Evolutionary conservation across 345 rosid genomes (phyloP).

Genomic region (Salix purpurea): DNA sequence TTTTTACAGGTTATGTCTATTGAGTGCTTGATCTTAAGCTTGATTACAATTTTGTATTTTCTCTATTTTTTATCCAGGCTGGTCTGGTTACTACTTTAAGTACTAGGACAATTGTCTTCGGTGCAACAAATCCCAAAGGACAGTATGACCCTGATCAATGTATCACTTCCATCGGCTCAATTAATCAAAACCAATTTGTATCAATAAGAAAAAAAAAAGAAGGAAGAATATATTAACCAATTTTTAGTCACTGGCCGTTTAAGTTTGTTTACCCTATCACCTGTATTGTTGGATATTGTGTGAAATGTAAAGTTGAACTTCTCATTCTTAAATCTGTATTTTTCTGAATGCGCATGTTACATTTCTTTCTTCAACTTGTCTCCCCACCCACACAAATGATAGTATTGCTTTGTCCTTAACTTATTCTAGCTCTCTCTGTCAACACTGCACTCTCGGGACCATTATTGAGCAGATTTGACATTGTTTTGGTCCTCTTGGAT

Average conservation of each 20-base stretch:
- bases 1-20: background rate
- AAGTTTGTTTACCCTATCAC: background rate
- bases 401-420: conserved; percentile 39
- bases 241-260: background rate
- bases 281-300: background rate
- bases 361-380: background rate
- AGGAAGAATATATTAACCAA: background rate
- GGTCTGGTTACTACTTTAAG: conserved; percentile 92
- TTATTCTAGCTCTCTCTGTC: conserved; percentile 72
- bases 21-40: background rate
- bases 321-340: background rate
- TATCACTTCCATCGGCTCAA: conserved; percentile 39
- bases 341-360: background rate
- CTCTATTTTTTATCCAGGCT: conserved; percentile 48
- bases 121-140: conserved; percentile 98
- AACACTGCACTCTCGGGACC: conserved; percentile 96
- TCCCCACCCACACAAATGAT: background rate
- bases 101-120: conserved; percentile 83
- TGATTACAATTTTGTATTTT: conserved; percentile 2
- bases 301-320: background rate
- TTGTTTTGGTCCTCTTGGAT: conserved; percentile 88
- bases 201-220: background rate
- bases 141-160: conserved; percentile 93
- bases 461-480: conserved; percentile 87
- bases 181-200: background rate